A percentile compares a stretch with the other conserved stretches of the same genome.
Conservation (phyloP, 306 rosid species). For the Rosa chinensis region DNA sequence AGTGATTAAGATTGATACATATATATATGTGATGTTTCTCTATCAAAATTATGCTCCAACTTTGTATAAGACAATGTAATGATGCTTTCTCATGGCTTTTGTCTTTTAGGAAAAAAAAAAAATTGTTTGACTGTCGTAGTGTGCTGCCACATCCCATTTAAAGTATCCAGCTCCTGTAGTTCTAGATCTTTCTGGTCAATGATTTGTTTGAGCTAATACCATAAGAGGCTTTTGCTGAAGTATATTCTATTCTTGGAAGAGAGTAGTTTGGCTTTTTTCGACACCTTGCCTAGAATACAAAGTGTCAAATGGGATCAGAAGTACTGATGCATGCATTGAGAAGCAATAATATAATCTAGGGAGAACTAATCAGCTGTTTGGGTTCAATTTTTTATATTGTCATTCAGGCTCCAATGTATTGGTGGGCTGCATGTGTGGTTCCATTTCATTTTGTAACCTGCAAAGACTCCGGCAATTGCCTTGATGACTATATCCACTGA, state of each 20-base stretch:
- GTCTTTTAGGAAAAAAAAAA: background rate
- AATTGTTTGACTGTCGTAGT: background rate
- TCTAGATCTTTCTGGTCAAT: background rate
- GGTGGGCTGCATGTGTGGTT: background rate
- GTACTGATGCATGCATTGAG: background rate
- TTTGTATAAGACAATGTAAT: background rate
- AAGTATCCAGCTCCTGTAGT: background rate
- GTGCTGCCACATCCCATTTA: background rate
- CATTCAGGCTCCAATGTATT: background rate
- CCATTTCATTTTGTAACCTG: background rate
- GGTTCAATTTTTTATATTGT: background rate
- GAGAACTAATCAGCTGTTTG: background rate
- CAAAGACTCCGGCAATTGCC: background rate
- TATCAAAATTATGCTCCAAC: background rate
- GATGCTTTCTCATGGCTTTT: background rate
- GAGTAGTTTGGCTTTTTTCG: background rate
- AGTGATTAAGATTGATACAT: background rate
- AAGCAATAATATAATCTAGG: conserved; percentile 8
- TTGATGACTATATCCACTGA: background rate
- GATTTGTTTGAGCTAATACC: background rate
- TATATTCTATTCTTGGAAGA: background rate
- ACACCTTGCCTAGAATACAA: background rate
- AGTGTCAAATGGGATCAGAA: background rate
- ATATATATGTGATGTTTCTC: background rate
- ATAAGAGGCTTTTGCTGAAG: background rate